phyloP scores from a whole-genome alignment of 2,329 filamentous ascomycete species.

The Cladosporium oxysporum region DNA sequence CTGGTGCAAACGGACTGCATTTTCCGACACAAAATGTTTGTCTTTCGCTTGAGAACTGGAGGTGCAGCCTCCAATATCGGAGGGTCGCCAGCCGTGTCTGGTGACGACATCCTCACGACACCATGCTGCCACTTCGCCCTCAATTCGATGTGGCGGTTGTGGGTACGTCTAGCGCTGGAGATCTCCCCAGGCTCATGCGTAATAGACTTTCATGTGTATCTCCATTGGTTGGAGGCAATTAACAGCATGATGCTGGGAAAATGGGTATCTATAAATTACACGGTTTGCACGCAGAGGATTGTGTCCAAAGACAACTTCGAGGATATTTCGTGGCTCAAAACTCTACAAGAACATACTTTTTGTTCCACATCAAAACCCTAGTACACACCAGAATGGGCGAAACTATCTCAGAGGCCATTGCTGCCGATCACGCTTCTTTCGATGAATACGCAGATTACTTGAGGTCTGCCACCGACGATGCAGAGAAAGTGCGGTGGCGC shows the following conservation, averaged over 20 bases:
- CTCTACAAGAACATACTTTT: not conserved
- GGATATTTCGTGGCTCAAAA: not conserved
- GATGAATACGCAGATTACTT: conserved; percentile 48
- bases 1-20: not conserved
- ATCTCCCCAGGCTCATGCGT: conserved; percentile 12
- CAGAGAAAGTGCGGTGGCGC: conserved; percentile 48
- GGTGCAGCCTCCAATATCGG: not conserved
- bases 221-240: not conserved
- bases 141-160: not conserved
- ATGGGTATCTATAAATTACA: not conserved
- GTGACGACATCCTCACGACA: not conserved
- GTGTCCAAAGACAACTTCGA: not conserved
- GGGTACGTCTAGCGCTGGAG: not conserved
- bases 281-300: not conserved
- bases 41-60: not conserved
- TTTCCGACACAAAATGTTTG: not conserved
- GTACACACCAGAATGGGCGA: not conserved
- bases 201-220: conserved; percentile 1
- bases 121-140: not conserved
- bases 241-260: not conserved
- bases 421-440: conserved; percentile 45
- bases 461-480: conserved; percentile 43
- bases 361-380: not conserved
- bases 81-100: not conserved
- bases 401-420: conserved; percentile 42